A percentile compares a stretch with the other conserved stretches of the same genome.
Evolutionary conservation across 257 asterid species (phyloP).

Genomic region (Capsicum rhomboideum): DNA sequence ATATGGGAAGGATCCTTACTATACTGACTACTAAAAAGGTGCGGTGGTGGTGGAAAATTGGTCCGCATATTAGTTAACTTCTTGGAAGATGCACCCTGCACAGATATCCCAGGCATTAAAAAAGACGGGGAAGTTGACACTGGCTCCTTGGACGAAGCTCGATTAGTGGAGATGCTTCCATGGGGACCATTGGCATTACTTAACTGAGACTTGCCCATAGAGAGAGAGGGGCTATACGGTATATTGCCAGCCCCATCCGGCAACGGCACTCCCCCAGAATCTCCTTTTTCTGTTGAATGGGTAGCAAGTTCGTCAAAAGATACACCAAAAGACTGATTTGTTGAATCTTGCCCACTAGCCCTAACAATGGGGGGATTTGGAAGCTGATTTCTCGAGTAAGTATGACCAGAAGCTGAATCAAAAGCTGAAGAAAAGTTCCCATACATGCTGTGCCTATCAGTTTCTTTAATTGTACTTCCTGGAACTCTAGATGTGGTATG

Average conservation of each 20-base stretch:
- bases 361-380: conserved; percentile 36
- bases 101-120: conserved; percentile 23
- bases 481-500: conserved; percentile 27
- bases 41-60: conserved; percentile 38
- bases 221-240: conserved; percentile 20
- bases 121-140: conserved; percentile 28
- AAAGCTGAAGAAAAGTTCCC: conserved; percentile 37
- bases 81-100: conserved; percentile 24
- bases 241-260: conserved; percentile 32
- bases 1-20: conserved; percentile 27
- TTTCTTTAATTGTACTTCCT: conserved; percentile 24
- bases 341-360: conserved; percentile 37
- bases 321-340: conserved; percentile 2
- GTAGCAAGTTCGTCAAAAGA: conserved; percentile 24
- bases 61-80: conserved; percentile 31
- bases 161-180: conserved; percentile 29
- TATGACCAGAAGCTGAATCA: conserved; percentile 29
- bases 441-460: conserved; percentile 22
- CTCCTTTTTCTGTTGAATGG: conserved; percentile 33
- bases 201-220: conserved; percentile 22
- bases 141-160: conserved; percentile 16
- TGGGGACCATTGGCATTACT: conserved; percentile 23
- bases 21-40: conserved; percentile 23
- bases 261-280: conserved; percentile 9
- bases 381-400: conserved; percentile 32